These are phyloP conservation scores for Isochrysis galbana DNA, from an alignment of 78 protist species.

Conservation along the genomic window DNA sequence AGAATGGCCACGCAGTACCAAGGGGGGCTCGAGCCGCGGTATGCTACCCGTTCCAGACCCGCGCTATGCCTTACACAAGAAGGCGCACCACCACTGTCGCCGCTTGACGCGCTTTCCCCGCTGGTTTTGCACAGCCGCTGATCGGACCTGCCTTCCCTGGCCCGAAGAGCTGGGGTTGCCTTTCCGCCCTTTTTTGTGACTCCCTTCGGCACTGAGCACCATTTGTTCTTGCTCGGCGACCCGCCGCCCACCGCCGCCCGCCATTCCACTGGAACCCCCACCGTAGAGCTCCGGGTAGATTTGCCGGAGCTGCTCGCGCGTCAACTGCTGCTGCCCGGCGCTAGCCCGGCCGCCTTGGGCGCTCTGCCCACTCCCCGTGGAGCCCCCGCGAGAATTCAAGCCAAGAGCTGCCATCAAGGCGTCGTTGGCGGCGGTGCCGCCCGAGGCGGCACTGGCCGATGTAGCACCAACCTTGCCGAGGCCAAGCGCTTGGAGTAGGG, in stretches of 20 bases:
- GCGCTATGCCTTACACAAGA: background rate
- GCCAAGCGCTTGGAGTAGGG: background rate
- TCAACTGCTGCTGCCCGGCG: background rate
- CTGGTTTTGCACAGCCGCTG: too few relatives aligned
- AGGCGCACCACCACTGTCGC: background rate
- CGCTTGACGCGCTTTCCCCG: background rate
- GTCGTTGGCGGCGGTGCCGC: background rate
- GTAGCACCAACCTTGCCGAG: background rate
- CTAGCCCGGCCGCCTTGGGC: background rate
- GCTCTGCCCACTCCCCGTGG: background rate
- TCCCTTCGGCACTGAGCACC: background rate
- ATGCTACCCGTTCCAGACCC: too few relatives aligned
- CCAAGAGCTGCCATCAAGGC: background rate
- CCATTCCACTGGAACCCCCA: background rate
- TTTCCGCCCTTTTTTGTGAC: background rate
- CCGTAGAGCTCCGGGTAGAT: background rate
- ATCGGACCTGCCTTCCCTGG: too few relatives aligned
- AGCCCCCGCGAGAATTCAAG: background rate
- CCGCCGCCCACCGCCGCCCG: background rate
- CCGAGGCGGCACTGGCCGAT: background rate
- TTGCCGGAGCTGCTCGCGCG: background rate
- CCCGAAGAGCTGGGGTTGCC: too few relatives aligned
- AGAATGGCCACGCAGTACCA: too few relatives aligned
- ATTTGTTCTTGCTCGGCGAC: background rate
- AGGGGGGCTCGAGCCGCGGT: too few relatives aligned